Conservation (phyloP, 2,329 filamentous ascomycete species). For the Beauveria scarabaeidicola region DNA sequence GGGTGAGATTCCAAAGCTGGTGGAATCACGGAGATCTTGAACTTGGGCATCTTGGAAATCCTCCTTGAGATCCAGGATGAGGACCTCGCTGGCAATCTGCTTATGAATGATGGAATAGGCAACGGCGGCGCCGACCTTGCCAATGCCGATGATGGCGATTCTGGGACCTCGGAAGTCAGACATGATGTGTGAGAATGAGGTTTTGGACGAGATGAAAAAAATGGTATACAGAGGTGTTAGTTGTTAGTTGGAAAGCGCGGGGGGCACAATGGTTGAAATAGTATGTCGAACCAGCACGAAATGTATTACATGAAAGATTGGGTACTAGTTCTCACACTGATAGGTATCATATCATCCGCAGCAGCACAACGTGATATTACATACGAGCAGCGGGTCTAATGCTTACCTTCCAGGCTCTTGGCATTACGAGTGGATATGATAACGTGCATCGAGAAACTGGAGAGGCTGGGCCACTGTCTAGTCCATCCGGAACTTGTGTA, state of each 20-base stretch:
- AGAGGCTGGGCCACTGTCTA: background rate
- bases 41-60: constrained; percentile 39
- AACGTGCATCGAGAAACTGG: background rate
- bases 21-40: constrained; percentile 42
- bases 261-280: constrained; percentile 10
- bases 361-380: constrained; percentile 8
- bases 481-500: background rate
- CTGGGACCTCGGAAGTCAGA: constrained; percentile 10
- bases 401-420: constrained; percentile 10
- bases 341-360: background rate
- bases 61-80: constrained; percentile 44
- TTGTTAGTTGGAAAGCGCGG: background rate
- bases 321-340: background rate
- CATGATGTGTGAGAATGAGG: constrained; percentile 6
- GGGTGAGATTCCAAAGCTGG: constrained; percentile 32
- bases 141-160: constrained; percentile 42
- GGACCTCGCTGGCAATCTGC: constrained; percentile 40
- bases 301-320: constrained; percentile 7
- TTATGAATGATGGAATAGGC: constrained; percentile 43
- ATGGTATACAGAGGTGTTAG: background rate
- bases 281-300: background rate
- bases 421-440: constrained; percentile 10
- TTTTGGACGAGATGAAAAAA: background rate
- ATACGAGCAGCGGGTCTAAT: constrained; percentile 5
- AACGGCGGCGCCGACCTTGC: constrained; percentile 41